Evolutionary conservation across 2,329 filamentous ascomycete genomes (phyloP).

Genomic region (Venturia nashicola): DNA sequence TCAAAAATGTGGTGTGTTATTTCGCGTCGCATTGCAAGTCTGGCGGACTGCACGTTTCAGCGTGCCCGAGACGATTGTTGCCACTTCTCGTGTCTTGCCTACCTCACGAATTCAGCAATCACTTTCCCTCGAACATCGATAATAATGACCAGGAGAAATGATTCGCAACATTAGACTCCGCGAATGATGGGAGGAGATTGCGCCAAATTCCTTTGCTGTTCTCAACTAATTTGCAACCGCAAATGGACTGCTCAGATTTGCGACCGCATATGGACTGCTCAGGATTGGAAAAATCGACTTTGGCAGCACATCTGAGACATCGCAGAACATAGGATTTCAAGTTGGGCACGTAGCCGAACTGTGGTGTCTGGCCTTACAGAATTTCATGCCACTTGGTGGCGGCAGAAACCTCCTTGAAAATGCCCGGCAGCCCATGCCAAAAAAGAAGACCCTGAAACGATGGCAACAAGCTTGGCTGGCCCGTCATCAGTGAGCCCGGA

Average conservation of each 20-base stretch:
- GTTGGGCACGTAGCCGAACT: neutral
- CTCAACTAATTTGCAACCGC: too few species aligned
- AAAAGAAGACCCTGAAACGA: conserved; percentile 2
- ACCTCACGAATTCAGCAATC: neutral
- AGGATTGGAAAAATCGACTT: neutral
- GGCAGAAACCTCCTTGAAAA: neutral
- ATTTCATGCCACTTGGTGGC: neutral
- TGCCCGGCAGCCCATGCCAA: neutral
- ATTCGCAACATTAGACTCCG: neutral
- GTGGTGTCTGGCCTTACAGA: neutral
- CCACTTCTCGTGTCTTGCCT: conserved; percentile 1
- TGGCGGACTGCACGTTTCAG: conserved; percentile 3
- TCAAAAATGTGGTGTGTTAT: neutral
- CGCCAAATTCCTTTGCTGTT: neutral
- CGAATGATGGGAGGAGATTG: neutral
- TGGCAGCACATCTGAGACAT: neutral
- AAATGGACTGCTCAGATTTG: too few species aligned
- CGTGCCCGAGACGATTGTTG: neutral
- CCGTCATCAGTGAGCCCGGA: neutral
- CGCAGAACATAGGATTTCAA: neutral
- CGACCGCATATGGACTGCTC: neutral
- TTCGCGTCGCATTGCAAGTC: neutral
- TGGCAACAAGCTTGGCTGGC: neutral
- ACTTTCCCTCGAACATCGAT: neutral
- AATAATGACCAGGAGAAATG: neutral